Evolutionary conservation across 2,329 filamentous ascomycete genomes (phyloP).

Genomic region (Pseudofabraea citricarpa): DNA sequence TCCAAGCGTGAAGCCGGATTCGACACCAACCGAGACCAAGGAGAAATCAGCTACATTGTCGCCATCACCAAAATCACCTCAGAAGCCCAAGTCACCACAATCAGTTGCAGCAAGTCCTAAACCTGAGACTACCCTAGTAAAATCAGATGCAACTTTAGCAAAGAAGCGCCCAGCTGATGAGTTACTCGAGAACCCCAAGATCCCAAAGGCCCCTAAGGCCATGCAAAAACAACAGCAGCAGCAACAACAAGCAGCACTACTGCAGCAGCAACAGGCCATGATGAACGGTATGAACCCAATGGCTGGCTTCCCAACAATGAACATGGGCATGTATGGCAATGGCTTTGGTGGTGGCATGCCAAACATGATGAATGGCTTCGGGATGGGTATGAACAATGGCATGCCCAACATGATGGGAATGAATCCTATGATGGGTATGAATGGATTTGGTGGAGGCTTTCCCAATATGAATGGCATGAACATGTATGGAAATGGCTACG

Average conservation of each 20-base stretch:
- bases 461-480: slow-evolving; percentile 38
- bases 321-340: slow-evolving; percentile 23
- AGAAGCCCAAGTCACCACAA: slow-evolving; percentile 28
- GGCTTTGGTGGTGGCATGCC: slow-evolving; percentile 29
- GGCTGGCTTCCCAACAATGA: slow-evolving; percentile 26
- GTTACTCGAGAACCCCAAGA: slow-evolving; percentile 56
- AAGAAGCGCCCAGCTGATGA: slow-evolving; percentile 86
- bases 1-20: slow-evolving; percentile 30
- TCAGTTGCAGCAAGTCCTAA: slow-evolving; percentile 20
- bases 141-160: slow-evolving; percentile 27
- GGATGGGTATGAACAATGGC: slow-evolving; percentile 36
- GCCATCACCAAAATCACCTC: slow-evolving; percentile 27
- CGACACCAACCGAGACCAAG: slow-evolving; percentile 26
- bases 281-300: slow-evolving; percentile 41
- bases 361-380: slow-evolving; percentile 21
- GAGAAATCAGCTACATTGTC: slow-evolving; percentile 27
- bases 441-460: slow-evolving; percentile 27
- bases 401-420: slow-evolving; percentile 38
- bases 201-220: slow-evolving; percentile 60
- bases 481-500: slow-evolving; percentile 26
- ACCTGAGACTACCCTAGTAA: slow-evolving; percentile 31
- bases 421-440: slow-evolving; percentile 30
- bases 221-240: slow-evolving; percentile 48
- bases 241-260: slow-evolving; percentile 29
- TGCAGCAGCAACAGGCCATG: slow-evolving; percentile 39